A percentile compares a stretch with the other conserved stretches of the same genome.
These are phyloP conservation scores for Mucor circinelloides DNA, from an alignment of 371 early-diverging fungal species.

Conservation along the genomic window DNA sequence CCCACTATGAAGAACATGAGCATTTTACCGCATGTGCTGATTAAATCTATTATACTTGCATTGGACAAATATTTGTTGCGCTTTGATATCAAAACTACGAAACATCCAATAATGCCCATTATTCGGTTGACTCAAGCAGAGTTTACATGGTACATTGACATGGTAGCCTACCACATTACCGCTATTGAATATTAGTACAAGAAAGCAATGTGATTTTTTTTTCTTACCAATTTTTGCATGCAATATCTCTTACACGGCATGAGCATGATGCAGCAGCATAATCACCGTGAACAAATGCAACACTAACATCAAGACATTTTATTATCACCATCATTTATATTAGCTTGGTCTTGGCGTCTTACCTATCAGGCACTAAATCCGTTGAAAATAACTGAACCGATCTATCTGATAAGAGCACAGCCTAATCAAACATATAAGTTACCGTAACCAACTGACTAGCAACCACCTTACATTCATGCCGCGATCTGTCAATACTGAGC, in stretches of 20 bases:
- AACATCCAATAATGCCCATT: constrained; percentile 56
- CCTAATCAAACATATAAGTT: constrained; percentile 19
- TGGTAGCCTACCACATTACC: constrained; percentile 50
- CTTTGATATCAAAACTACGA: constrained; percentile 28
- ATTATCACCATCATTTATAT: not conserved
- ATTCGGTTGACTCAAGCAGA: constrained; percentile 36
- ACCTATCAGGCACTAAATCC: constrained; percentile 44
- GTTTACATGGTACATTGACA: constrained; percentile 48
- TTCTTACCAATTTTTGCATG: constrained; percentile 40
- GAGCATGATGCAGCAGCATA: constrained; percentile 43
- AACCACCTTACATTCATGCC: constrained; percentile 39
- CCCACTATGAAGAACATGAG: too few species aligned
- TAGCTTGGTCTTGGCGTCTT: not conserved
- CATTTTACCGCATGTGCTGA: too few species aligned
- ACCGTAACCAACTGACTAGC: not conserved
- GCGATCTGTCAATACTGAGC: constrained; percentile 33
- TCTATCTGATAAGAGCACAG: constrained; percentile 42
- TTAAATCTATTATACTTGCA: too few species aligned
- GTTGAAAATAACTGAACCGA: constrained; percentile 41
- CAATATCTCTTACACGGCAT: constrained; percentile 45
- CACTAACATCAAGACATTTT: constrained; percentile 14
- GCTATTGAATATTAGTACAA: constrained; percentile 15
- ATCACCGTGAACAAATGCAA: constrained; percentile 44
- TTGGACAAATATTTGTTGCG: constrained; percentile 32
- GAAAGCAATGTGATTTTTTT: not conserved